These are phyloP conservation scores for Gaeumannomyces sp. DNA, from an alignment of 2,329 filamentous ascomycete species.

Conservation along the genomic window DNA sequence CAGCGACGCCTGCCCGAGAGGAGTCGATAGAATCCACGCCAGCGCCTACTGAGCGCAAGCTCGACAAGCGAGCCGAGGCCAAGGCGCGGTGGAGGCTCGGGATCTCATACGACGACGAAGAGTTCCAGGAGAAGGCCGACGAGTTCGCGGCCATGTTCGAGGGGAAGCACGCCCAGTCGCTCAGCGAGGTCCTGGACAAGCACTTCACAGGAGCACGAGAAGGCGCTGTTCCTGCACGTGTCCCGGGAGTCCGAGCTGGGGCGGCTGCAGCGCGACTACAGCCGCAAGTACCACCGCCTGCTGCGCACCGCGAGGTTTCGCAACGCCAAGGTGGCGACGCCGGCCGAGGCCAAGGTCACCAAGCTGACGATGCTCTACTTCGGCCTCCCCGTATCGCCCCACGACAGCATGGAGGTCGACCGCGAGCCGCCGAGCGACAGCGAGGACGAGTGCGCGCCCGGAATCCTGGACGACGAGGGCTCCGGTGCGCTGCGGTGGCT, in stretches of 20 bases:
- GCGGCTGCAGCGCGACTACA: slow-evolving; percentile 5
- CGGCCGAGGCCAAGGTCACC: slow-evolving; percentile 3
- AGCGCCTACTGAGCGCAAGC: too few relatives aligned
- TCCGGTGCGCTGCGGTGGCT: slow-evolving; percentile 17
- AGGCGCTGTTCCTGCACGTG: slow-evolving; percentile 1
- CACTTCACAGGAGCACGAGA: slow-evolving; percentile 10
- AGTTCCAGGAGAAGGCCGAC: background rate
- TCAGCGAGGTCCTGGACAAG: slow-evolving; percentile 4
- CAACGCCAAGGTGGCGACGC: background rate
- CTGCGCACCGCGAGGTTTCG: slow-evolving; percentile 1
- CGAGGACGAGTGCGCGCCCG: slow-evolving; percentile 12
- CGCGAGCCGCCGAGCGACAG: slow-evolving; percentile 7
- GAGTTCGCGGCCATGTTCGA: slow-evolving; percentile 3
- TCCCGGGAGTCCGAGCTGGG: background rate
- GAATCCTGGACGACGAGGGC: slow-evolving; percentile 13
- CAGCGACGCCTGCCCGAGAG: background rate
- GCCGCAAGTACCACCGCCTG: slow-evolving; percentile 5
- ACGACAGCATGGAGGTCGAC: slow-evolving; percentile 22
- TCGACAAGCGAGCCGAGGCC: background rate
- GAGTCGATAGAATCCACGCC: background rate
- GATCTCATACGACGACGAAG: background rate
- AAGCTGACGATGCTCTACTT: slow-evolving; percentile 43
- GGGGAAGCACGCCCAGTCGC: background rate
- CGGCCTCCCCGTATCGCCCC: slow-evolving; percentile 37
- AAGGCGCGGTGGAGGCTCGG: slow-evolving; percentile 4